A percentile compares a stretch with the other conserved stretches of the same genome.
phyloP scores from a whole-genome alignment of 352 stramenopile genomes.

The Pythium sukuiense region DNA sequence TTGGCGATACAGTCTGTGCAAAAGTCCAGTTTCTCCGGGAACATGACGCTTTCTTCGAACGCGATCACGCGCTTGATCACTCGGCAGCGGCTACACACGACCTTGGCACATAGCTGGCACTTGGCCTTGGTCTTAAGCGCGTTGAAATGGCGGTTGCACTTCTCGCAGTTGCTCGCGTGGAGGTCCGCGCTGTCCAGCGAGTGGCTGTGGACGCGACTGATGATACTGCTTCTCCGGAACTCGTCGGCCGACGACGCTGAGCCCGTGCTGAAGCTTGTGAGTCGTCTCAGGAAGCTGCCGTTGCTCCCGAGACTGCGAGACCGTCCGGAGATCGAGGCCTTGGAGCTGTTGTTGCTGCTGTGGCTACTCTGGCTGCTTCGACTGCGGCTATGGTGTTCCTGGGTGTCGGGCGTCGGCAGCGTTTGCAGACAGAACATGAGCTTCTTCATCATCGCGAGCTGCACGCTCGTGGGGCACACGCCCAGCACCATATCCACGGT shows the following conservation, averaged over 20 bases:
- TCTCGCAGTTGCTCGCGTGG: conserved; percentile 21
- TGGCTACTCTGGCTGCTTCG: conserved; percentile 31
- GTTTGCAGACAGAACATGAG: conserved; percentile 55
- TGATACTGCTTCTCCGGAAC: conserved; percentile 11
- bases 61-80: conserved; percentile 30
- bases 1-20: conserved; percentile 48
- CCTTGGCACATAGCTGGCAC: conserved; percentile 24
- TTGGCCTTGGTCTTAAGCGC: conserved; percentile 29
- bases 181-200: conserved; percentile 11
- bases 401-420: conserved; percentile 22
- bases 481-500: conserved; percentile 45
- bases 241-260: conserved; percentile 8
- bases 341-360: conserved; percentile 26
- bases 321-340: background rate
- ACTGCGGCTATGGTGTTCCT: background rate
- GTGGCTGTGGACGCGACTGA: conserved; percentile 20
- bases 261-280: conserved; percentile 16
- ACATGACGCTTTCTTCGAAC: conserved; percentile 51
- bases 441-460: conserved; percentile 77
- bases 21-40: conserved; percentile 69
- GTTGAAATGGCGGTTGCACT: conserved; percentile 25
- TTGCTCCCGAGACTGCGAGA: conserved; percentile 20
- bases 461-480: conserved; percentile 41
- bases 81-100: conserved; percentile 28
- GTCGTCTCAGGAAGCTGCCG: conserved; percentile 24